phyloP scores from a whole-genome alignment of 306 rosid genomes.

The Chamaecrista fasciculata region DNA sequence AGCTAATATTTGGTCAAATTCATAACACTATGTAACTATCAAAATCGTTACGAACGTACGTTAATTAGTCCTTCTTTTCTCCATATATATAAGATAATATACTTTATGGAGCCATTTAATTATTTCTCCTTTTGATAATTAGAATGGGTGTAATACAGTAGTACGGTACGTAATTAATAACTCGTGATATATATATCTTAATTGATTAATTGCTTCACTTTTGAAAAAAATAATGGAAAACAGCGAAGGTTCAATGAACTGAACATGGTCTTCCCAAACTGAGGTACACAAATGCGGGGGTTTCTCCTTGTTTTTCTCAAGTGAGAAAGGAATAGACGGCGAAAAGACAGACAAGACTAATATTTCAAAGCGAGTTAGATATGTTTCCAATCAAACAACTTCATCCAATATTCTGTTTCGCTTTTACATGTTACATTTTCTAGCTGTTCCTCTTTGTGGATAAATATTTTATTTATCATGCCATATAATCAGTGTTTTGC shows the following conservation, averaged over 20 bases:
- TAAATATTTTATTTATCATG: neutral
- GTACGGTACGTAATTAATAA: neutral
- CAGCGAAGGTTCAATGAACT: constrained; percentile 26
- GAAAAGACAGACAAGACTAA: constrained; percentile 44
- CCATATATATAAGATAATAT: too few species aligned
- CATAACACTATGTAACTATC: too few species aligned
- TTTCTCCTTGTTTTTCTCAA: constrained; percentile 39
- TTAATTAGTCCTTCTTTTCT: too few species aligned
- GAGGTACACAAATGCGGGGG: constrained; percentile 23
- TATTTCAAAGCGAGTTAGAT: constrained; percentile 32
- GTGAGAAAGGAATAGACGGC: constrained; percentile 31
- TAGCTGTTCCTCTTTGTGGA: neutral
- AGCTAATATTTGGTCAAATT: too few species aligned
- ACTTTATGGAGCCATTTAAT: neutral
- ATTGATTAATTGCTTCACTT: too few species aligned
- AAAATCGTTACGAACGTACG: too few species aligned
- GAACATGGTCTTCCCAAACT: constrained; percentile 15
- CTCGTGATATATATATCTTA: neutral
- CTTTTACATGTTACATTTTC: constrained; percentile 19
- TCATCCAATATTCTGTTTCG: constrained; percentile 30
- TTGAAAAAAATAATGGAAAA: neutral
- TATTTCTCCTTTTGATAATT: neutral
- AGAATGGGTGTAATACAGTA: neutral
- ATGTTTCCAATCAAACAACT: constrained; percentile 37
- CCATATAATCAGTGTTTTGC: neutral